Evolutionary conservation across 2,329 filamentous ascomycete genomes (phyloP).

Genomic region (Colletotrichum caudatum): DNA sequence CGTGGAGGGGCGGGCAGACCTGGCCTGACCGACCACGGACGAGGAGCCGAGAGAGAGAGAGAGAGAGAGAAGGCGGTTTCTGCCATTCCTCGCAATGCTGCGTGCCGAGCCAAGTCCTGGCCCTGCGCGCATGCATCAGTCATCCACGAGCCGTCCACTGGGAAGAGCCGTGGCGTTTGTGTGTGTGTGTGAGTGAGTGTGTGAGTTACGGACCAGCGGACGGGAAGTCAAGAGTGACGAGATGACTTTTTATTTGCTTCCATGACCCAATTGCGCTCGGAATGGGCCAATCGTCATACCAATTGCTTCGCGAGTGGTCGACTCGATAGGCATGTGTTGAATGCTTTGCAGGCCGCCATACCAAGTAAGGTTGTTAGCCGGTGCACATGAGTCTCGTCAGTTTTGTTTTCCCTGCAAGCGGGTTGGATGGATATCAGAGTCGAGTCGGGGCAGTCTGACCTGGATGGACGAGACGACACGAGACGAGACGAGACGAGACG

Average conservation of each 20-base stretch:
- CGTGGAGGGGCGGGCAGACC: slow-evolving; percentile 29
- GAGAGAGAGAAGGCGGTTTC: slow-evolving; percentile 3
- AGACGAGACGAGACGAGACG: slow-evolving; percentile 5
- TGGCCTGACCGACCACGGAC: neutral
- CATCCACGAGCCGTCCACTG: neutral
- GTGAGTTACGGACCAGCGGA: slow-evolving; percentile 18
- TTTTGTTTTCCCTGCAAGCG: neutral
- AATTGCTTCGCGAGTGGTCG: slow-evolving; percentile 24
- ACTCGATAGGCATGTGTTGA: slow-evolving; percentile 7
- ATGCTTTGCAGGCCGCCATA: neutral
- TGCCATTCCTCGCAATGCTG: slow-evolving; percentile 10
- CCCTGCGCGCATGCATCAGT: slow-evolving; percentile 18
- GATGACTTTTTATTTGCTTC: slow-evolving; percentile 12
- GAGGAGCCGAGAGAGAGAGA: slow-evolving; percentile 1
- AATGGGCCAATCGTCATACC: slow-evolving; percentile 23
- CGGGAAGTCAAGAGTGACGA: slow-evolving; percentile 15
- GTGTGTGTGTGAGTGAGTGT: neutral
- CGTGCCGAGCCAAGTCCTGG: slow-evolving; percentile 3
- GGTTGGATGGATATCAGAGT: neutral
- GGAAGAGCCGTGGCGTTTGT: slow-evolving; percentile 2
- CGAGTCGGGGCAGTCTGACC: neutral
- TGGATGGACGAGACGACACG: slow-evolving; percentile 4
- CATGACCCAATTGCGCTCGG: slow-evolving; percentile 5
- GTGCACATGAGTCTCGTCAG: slow-evolving; percentile 14
- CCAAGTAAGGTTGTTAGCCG: slow-evolving; percentile 15